These are phyloP conservation scores for Globisporangium lucens DNA, from an alignment of 352 stramenopile species.

Conservation along the genomic window DNA sequence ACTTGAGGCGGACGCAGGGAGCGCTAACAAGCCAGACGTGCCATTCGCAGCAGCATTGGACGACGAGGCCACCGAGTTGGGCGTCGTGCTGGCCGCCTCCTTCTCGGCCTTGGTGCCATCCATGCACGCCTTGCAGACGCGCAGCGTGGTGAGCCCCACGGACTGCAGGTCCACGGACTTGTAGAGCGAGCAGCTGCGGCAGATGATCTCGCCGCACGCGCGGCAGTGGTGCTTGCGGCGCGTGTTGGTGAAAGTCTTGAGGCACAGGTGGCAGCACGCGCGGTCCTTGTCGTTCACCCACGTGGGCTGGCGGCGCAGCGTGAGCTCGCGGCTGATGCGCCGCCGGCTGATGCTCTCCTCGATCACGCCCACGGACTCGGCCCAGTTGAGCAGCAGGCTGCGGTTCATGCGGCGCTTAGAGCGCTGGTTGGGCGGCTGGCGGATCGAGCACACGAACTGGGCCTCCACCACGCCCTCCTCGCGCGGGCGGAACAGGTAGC, in stretches of 20 bases:
- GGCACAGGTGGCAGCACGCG: conserved; percentile 75
- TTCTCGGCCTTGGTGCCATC: conserved; percentile 42
- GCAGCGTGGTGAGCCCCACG: conserved; percentile 70
- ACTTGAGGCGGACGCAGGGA: neutral
- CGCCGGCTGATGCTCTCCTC: conserved; percentile 65
- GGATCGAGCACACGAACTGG: conserved; percentile 78
- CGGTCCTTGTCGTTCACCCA: conserved; percentile 84
- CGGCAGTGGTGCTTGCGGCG: conserved; percentile 79
- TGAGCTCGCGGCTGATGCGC: conserved; percentile 75
- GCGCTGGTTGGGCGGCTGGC: conserved; percentile 62
- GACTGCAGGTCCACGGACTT: conserved; percentile 73
- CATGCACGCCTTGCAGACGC: conserved; percentile 78
- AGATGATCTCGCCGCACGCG: conserved; percentile 85
- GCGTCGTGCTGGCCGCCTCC: conserved; percentile 19
- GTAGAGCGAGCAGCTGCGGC: conserved; percentile 72
- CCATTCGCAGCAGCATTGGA: neutral
- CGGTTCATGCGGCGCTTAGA: conserved; percentile 60
- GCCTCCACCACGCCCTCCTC: conserved; percentile 63
- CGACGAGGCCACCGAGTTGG: conserved; percentile 11
- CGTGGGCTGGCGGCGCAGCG: conserved; percentile 59
- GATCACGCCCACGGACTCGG: conserved; percentile 56
- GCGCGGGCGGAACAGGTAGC: conserved; percentile 70
- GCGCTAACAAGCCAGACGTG: neutral
- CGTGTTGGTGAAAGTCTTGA: conserved; percentile 83
- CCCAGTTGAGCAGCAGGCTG: conserved; percentile 65